phyloP scores from a whole-genome alignment of 2,329 filamentous ascomycete genomes.

The Talaromyces rugulosus region DNA sequence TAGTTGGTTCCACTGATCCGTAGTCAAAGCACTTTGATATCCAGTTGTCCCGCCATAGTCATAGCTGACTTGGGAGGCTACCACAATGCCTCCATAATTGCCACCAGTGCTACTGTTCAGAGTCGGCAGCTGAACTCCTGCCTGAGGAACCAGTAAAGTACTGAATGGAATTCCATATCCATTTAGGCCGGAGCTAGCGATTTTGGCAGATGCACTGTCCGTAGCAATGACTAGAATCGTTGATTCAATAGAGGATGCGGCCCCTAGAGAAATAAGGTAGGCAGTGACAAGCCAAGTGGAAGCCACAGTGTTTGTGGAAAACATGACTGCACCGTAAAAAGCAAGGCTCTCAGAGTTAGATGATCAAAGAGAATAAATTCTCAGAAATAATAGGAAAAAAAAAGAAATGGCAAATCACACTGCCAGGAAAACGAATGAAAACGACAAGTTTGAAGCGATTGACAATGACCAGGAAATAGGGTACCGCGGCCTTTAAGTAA shows the following conservation, averaged over 20 bases:
- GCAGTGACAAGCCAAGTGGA: conserved; percentile 17
- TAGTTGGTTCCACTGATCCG: conserved; percentile 53
- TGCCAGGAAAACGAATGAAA: background rate
- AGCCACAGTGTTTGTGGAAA: conserved; percentile 4
- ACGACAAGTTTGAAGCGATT: background rate
- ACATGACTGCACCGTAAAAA: background rate
- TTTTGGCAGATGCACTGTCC: conserved; percentile 46
- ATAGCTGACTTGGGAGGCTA: conserved; percentile 53
- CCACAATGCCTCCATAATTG: conserved; percentile 58
- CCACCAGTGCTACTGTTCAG: conserved; percentile 50
- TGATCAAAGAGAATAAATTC: background rate
- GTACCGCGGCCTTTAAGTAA: background rate
- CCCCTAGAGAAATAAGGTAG: conserved; percentile 14
- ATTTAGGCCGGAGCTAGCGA: conserved; percentile 52
- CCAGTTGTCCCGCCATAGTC: conserved; percentile 40
- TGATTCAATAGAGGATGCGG: conserved; percentile 15
- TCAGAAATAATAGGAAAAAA: background rate
- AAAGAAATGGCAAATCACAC: background rate
- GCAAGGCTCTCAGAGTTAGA: background rate
- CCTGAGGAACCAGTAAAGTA: conserved; percentile 51
- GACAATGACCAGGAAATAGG: background rate
- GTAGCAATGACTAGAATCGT: conserved; percentile 56
- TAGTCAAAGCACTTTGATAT: conserved; percentile 53
- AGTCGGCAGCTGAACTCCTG: conserved; percentile 48
- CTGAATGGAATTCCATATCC: conserved; percentile 60